Conservation (phyloP, 1,284 basidiomycete species). For the Psilocybe mexicana region DNA sequence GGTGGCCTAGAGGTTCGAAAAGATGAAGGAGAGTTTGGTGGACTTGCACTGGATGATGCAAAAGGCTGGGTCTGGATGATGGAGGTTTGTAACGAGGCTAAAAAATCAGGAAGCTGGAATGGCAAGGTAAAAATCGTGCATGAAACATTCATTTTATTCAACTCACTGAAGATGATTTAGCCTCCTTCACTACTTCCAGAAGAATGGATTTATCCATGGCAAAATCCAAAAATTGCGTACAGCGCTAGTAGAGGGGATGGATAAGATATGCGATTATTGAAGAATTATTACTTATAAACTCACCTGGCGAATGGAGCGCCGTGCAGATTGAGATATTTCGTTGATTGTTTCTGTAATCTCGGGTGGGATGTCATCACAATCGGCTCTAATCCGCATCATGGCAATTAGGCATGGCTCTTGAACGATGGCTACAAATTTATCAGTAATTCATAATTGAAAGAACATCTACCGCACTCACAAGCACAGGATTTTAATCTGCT, state of each 20-base stretch:
- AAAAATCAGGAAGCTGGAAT: conserved; percentile 68
- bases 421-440: conserved; percentile 49
- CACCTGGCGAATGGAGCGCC: conserved; percentile 59
- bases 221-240: conserved; percentile 60
- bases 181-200: conserved; percentile 42
- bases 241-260: conserved; percentile 47
- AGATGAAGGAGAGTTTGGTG: conserved; percentile 29
- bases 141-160: conserved; percentile 4
- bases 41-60: conserved; percentile 16
- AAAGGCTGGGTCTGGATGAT: conserved; percentile 14
- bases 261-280: not conserved
- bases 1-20: conserved; percentile 31
- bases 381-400: conserved; percentile 63
- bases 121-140: not conserved
- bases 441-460: not conserved
- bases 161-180: conserved; percentile 53
- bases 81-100: conserved; percentile 47
- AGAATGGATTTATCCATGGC: conserved; percentile 45
- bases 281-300: conserved; percentile 12
- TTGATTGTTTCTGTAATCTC: conserved; percentile 44
- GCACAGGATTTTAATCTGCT: conserved; percentile 43
- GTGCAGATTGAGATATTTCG: conserved; percentile 42
- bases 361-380: conserved; percentile 54
- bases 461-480: conserved; percentile 42
- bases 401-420: conserved; percentile 70